Percentiles rank a stretch among this genome's conserved stretches.
Conservation (phyloP, 257 asterid species). For the Nicotiana knightiana region DNA sequence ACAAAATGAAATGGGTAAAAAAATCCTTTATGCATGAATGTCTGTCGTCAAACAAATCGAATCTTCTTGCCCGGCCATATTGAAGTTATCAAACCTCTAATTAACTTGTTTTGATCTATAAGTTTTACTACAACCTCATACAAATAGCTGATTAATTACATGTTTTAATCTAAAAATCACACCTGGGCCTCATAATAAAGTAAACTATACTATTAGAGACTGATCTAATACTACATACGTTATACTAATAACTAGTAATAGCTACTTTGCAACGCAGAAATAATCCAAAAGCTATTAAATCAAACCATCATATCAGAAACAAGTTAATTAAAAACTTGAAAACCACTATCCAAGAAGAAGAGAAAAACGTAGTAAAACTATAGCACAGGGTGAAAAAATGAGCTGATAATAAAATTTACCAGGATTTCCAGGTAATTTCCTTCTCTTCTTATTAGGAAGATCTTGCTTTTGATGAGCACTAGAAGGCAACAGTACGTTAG, state of each 20-base stretch:
- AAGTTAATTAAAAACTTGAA: too few relatives aligned
- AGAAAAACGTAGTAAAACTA: background rate
- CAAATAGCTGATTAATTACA: background rate
- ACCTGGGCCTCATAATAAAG: background rate
- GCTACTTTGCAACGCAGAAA: background rate
- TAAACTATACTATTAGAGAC: background rate
- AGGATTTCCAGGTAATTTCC: constrained; percentile 21
- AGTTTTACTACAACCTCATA: background rate
- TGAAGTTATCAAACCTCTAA: background rate
- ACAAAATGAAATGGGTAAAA: background rate
- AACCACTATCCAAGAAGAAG: background rate
- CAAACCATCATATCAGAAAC: background rate
- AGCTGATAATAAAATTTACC: background rate
- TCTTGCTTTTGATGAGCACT: background rate
- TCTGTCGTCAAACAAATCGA: background rate
- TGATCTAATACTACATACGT: background rate
- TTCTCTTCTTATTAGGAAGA: constrained; percentile 3
- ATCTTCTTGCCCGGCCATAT: background rate
- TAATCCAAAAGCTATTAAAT: background rate
- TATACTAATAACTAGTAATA: too few relatives aligned
- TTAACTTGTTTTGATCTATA: background rate
- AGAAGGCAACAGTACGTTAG: background rate
- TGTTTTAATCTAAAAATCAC: background rate
- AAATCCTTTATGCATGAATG: background rate
- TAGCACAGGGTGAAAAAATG: background rate